Conservation (phyloP, 2,329 filamentous ascomycete species). For the Fusarium pseudoanthophilum region DNA sequence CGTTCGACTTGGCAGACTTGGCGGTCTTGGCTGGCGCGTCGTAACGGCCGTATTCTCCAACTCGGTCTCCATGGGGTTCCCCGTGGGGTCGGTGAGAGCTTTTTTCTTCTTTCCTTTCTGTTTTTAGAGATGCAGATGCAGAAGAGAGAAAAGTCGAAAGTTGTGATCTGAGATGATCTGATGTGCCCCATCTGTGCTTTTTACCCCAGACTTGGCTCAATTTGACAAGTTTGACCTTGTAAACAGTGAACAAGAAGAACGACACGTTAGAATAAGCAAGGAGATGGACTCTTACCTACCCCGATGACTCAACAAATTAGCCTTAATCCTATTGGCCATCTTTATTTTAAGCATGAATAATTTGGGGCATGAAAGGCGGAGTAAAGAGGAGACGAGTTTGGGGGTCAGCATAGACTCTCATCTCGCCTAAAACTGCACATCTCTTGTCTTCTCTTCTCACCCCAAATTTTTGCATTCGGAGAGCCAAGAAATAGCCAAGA, state of each 20-base stretch:
- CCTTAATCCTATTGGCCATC: neutral
- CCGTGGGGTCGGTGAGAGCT: conserved; percentile 12
- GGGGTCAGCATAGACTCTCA: neutral
- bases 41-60: conserved; percentile 25
- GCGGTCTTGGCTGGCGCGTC: conserved; percentile 21
- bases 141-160: neutral
- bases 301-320: neutral
- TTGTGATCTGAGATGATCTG: conserved; percentile 26
- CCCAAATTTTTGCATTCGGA: neutral
- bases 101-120: neutral
- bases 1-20: conserved; percentile 19
- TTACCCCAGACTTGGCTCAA: neutral
- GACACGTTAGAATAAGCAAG: neutral
- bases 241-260: too few species aligned
- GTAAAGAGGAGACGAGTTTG: neutral
- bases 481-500: conserved; percentile 17
- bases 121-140: neutral
- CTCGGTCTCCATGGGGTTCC: conserved; percentile 12
- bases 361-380: conserved; percentile 20
- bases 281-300: neutral
- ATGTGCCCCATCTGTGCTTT: conserved; percentile 13
- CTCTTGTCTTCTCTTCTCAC: neutral
- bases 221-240: too few species aligned
- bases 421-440: neutral
- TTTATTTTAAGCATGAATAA: conserved; percentile 26